phyloP scores from a whole-genome alignment of 1,284 basidiomycete genomes.

The Chalciporus sp. region DNA sequence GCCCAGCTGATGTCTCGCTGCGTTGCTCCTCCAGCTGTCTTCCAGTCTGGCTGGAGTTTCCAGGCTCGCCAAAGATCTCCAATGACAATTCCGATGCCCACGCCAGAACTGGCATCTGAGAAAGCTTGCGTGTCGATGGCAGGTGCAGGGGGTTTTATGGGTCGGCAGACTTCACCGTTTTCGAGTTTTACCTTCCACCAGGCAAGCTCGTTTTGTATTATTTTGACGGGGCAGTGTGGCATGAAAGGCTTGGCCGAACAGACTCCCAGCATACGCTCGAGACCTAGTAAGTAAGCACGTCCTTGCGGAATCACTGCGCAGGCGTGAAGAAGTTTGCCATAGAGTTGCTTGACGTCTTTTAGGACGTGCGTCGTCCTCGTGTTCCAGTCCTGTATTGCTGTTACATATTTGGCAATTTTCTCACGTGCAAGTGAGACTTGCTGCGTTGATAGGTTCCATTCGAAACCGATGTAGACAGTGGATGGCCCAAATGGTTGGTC shows the following conservation, averaged over 20 bases:
- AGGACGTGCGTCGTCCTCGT: neutral
- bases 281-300: neutral
- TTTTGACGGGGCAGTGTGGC: neutral
- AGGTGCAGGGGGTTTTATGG: neutral
- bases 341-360: constrained; percentile 1
- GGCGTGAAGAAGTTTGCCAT: constrained; percentile 13
- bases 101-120: constrained; percentile 39
- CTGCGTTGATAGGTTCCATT: constrained; percentile 14
- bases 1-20: constrained; percentile 33
- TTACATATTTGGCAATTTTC: neutral
- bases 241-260: constrained; percentile 4
- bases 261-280: constrained; percentile 4
- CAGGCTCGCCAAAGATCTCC: constrained; percentile 12
- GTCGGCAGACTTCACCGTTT: neutral
- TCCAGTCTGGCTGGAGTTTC: constrained; percentile 13
- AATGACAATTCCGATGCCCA: constrained; percentile 27
- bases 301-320: neutral
- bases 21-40: neutral
- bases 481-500: constrained; percentile 10
- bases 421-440: neutral
- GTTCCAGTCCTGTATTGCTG: neutral
- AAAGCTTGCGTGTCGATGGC: neutral
- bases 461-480: constrained; percentile 21
- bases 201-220: neutral
- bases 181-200: constrained; percentile 9